Conservation (phyloP, 225 moss, liverwort and hornwort genomes). For the Sphagnum tenellum region DNA sequence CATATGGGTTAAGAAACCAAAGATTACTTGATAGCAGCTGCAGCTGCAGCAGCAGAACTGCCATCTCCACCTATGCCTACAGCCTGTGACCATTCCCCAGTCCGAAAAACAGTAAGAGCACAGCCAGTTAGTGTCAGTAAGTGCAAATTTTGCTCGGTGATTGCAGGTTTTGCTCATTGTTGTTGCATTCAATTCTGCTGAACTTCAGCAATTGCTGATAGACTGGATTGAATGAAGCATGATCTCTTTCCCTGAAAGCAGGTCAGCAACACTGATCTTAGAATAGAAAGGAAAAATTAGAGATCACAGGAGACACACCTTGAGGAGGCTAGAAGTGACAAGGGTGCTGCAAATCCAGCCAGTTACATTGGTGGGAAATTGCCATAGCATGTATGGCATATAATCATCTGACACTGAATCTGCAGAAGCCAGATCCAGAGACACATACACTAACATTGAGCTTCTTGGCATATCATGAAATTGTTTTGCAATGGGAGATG, state of each 20-base stretch:
- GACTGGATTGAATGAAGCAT: too few species aligned
- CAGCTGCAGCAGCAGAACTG: slow-evolving; percentile 89
- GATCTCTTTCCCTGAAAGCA: too few species aligned
- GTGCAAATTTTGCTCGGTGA: too few species aligned
- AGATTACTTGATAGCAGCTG: slow-evolving; percentile 82
- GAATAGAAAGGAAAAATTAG: background rate
- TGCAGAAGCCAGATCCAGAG: background rate
- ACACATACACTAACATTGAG: too few species aligned
- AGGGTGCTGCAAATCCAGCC: slow-evolving; percentile 93
- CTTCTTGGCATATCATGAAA: too few species aligned
- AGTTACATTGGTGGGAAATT: slow-evolving; percentile 85
- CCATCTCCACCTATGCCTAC: slow-evolving; percentile 82
- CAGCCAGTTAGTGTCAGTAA: too few species aligned
- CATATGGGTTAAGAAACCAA: background rate
- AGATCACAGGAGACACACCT: slow-evolving; percentile 23
- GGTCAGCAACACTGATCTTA: background rate
- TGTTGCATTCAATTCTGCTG: too few species aligned
- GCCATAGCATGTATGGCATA: slow-evolving; percentile 74
- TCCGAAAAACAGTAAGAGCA: background rate
- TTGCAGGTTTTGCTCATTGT: too few species aligned
- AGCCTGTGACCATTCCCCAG: slow-evolving; percentile 31
- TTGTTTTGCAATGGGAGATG: too few species aligned
- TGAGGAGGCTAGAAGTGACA: slow-evolving; percentile 94
- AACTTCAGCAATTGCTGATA: too few species aligned
- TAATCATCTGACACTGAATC: slow-evolving; percentile 5